Conservation (phyloP, 257 asterid genomes). For the Coffea eugenioides region DNA sequence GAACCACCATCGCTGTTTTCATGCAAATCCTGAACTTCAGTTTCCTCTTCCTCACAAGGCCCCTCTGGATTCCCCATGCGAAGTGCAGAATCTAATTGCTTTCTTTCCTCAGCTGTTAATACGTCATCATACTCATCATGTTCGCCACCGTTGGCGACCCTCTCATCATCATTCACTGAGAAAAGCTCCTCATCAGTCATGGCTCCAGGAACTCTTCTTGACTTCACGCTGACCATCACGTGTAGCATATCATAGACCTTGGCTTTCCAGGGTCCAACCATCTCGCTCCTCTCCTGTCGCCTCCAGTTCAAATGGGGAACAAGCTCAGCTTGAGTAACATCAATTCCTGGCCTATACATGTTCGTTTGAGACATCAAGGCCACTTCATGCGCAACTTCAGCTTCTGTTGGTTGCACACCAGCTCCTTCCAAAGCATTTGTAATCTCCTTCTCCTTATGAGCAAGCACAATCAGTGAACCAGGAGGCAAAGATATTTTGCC, state of each 20-base stretch:
- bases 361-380: constrained; percentile 98
- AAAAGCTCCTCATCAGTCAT: constrained; percentile 97
- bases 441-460: constrained; percentile 94
- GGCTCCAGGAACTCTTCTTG: constrained; percentile 99
- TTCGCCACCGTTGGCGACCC: constrained; percentile 52
- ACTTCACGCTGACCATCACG: constrained; percentile 93
- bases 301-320: constrained; percentile 94
- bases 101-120: constrained; percentile 91
- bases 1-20: constrained; percentile 65
- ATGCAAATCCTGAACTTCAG: constrained; percentile 65
- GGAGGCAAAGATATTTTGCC: constrained; percentile 75
- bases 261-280: constrained; percentile 96
- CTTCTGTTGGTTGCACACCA: constrained; percentile 90
- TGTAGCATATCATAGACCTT: constrained; percentile 94
- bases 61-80: constrained; percentile 65
- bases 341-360: constrained; percentile 99
- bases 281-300: constrained; percentile 91
- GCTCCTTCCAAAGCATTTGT: constrained; percentile 97
- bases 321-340: constrained; percentile 97
- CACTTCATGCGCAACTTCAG: constrained; percentile 97
- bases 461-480: constrained; percentile 88
- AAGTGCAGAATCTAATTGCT: constrained; percentile 94
- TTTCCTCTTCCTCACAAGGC: constrained; percentile 67
- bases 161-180: constrained; percentile 78
- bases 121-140: constrained; percentile 74